Base-by-base conservation (phyloP, 208 protist genomes). In the Plasmodiophora brassicae region DNA sequence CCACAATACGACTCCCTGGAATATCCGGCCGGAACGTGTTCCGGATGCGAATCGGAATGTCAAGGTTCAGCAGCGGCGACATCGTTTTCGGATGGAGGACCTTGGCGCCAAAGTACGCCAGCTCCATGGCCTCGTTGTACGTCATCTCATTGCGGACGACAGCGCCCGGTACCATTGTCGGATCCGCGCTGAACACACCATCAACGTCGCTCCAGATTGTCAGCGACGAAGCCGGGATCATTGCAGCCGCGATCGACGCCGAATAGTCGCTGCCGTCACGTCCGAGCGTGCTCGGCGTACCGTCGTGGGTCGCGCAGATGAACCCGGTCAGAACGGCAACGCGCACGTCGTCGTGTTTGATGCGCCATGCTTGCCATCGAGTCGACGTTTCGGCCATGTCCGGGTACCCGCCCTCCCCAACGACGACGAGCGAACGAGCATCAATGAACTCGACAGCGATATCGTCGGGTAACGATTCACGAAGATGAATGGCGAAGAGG, bases 181-280 rank as follows among this genome's bases (percentile, higher is more conserved):
- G 93, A 72, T 94, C 91, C 10, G 91, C 91, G 32, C 84, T 91
- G 50, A 90, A 92, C 0, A 94, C 89, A 87, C 93, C 93, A 71
- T 94, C 90, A 0, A 94, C 92, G 89, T 94, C 93, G 0, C 91
- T 94, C n/a, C 46, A 72, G 85, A 1, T 1, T 1, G 1, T 1
- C 45, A 20, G 1, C 0, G 8, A 10, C 36, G 28, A 50, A 0
- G 89, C 91, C 35, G 88, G 72, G 72, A 94, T 43, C 25, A 92
- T 1, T n/a, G 91, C 46, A 32, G 86, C 93, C 46, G 93, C 91
- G 1, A 94, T 93, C 10, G 53, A 71, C 14, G 71, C 93, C 25
- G 91, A 91, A 84, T 92, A 93, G 60, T 94, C 93, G 38, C 91
- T 91, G 36, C 92, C 90, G 87, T 89, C 87, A 28, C 91, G 71